phyloP scores from a whole-genome alignment of 768 basidiomycete genomes.

The Lactarius indigo region DNA sequence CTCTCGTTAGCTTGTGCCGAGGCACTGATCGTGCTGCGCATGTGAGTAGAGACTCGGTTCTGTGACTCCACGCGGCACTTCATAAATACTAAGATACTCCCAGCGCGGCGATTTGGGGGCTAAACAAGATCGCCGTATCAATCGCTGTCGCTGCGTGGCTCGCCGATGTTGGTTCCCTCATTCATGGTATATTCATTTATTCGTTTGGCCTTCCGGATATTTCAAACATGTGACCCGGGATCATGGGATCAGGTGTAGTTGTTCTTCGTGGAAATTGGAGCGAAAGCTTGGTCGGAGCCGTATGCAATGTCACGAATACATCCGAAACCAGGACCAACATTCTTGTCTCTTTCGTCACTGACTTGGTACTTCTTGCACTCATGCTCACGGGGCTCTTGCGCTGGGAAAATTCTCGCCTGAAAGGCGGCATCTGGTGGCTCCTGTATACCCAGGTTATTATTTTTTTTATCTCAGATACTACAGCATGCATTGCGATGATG shows the following conservation, averaged over 20 bases:
- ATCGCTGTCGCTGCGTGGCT: background rate
- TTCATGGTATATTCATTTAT: background rate
- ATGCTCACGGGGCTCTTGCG: constrained; percentile 10
- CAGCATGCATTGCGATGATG: background rate
- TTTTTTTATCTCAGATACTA: background rate
- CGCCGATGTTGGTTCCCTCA: background rate
- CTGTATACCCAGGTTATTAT: constrained; percentile 1
- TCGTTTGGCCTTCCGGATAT: background rate
- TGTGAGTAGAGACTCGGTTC: constrained; percentile 8
- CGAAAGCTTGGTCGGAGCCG: too few species aligned
- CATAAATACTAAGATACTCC: background rate
- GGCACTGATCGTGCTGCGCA: constrained; percentile 15
- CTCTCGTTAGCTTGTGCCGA: constrained; percentile 5
- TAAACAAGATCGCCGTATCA: background rate
- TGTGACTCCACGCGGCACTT: background rate
- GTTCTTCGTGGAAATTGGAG: background rate
- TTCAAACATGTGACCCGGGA: background rate
- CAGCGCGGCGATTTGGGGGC: constrained; percentile 12
- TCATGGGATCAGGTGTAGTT: background rate
- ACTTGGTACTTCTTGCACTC: background rate
- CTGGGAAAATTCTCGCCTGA: background rate
- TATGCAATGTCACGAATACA: background rate
- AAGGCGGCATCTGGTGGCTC: constrained; percentile 1
- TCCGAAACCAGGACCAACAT: background rate
- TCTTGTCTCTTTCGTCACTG: background rate